These are phyloP conservation scores for Acanthamoeba comandoni DNA, from an alignment of 208 protist genomes.

Conservation along the genomic window DNA sequence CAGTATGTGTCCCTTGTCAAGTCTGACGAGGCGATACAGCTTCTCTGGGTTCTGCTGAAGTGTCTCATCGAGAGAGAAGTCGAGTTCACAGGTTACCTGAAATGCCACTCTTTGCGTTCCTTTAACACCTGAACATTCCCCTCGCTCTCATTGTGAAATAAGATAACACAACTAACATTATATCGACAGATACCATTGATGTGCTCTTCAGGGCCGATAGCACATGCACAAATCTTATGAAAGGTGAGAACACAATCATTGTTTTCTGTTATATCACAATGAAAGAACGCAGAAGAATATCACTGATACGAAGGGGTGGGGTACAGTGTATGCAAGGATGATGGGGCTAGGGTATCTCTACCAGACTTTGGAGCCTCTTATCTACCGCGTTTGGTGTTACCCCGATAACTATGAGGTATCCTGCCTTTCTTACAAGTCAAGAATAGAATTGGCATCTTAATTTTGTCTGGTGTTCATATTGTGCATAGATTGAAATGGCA, in stretches of 20 bases:
- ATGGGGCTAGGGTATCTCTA: constrained; percentile 47
- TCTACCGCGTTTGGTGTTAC: constrained; percentile 23
- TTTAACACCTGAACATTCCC: no score
- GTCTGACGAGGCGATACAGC: constrained; percentile 19
- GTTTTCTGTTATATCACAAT: no score
- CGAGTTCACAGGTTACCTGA: not conserved
- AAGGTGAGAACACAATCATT: not conserved
- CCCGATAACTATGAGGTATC: constrained; percentile 30
- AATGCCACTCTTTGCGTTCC: no score
- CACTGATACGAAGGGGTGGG: no score
- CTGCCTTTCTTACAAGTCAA: not conserved
- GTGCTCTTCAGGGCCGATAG: constrained; percentile 38
- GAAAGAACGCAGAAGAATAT: no score
- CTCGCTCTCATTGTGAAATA: no score
- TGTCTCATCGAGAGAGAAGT: constrained; percentile 19
- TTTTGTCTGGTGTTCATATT: not conserved
- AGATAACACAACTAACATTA: no score
- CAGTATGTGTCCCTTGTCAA: constrained; percentile 18
- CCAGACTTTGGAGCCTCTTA: constrained; percentile 31
- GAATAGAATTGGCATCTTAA: no score
- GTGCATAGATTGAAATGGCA: constrained; percentile 20
- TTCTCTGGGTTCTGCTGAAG: constrained; percentile 18
- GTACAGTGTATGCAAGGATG: constrained; percentile 29
- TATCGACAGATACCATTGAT: constrained; percentile 4
- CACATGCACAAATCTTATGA: constrained; percentile 57